phyloP scores from a whole-genome alignment of 1,284 basidiomycete species.

The Malassezia equina region DNA sequence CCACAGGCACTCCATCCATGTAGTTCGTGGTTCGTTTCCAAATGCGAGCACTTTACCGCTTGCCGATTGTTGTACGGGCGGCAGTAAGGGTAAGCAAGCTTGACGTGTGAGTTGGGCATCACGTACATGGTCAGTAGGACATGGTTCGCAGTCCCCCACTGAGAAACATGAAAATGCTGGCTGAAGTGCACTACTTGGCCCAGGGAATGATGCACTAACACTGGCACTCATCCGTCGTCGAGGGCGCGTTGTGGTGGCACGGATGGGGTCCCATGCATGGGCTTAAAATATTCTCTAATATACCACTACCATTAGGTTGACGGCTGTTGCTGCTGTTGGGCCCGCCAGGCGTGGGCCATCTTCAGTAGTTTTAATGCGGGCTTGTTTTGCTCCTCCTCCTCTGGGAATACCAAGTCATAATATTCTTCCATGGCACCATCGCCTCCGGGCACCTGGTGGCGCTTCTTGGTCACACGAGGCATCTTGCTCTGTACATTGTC shows the following conservation, averaged over 20 bases:
- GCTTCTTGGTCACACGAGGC: constrained; percentile 75
- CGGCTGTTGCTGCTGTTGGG: constrained; percentile 18
- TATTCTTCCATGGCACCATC: constrained; percentile 40
- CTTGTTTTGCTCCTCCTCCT: constrained; percentile 40
- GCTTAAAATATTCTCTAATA: background rate
- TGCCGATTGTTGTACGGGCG: constrained; percentile 36
- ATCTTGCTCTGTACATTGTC: constrained; percentile 74
- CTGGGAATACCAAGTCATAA: constrained; percentile 46
- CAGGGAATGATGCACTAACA: background rate
- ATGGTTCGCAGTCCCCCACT: constrained; percentile 21
- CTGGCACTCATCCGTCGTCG: background rate
- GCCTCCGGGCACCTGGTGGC: constrained; percentile 23
- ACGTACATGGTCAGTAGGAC: constrained; percentile 23
- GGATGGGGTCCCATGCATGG: background rate
- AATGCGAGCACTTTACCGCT: constrained; percentile 19
- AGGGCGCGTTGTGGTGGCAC: background rate
- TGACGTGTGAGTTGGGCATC: background rate
- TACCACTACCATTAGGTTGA: background rate
- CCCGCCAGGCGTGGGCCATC: constrained; percentile 39
- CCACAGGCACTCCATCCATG: constrained; percentile 16
- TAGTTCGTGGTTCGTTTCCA: background rate
- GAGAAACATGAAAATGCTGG: constrained; percentile 19
- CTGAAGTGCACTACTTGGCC: background rate
- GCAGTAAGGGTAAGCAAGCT: constrained; percentile 27
- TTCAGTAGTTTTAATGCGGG: constrained; percentile 40